phyloP scores from a whole-genome alignment of 768 basidiomycete species.

The Mycena galericulata region DNA sequence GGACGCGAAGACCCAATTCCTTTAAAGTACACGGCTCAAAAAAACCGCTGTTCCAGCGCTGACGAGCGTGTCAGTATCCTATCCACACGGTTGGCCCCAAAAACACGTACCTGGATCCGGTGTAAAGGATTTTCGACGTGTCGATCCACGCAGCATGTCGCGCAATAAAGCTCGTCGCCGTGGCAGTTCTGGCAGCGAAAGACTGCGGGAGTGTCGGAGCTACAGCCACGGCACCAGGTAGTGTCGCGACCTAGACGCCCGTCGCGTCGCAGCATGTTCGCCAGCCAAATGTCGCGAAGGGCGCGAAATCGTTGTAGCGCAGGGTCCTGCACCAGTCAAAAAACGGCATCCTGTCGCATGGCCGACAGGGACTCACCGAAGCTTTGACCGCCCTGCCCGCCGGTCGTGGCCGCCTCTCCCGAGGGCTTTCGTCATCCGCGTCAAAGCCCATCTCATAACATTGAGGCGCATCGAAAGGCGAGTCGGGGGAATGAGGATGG shows the following conservation, averaged over 20 bases:
- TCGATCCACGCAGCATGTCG: constrained; percentile 9
- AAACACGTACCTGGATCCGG: constrained; percentile 23
- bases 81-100: neutral
- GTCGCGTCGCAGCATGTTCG: neutral
- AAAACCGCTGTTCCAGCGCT: constrained; percentile 29
- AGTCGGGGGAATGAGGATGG: neutral
- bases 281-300: neutral
- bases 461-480: neutral
- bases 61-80: neutral
- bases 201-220: too few species aligned
- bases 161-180: constrained; percentile 23
- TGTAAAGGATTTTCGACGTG: constrained; percentile 28
- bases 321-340: neutral
- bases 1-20: constrained; percentile 37
- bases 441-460: constrained; percentile 4
- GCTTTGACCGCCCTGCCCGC: neutral
- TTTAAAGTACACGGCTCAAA: constrained; percentile 27
- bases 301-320: neutral
- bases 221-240: neutral
- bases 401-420: neutral
- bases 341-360: neutral
- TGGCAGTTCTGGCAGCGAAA: constrained; percentile 24
- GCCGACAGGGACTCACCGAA: neutral
- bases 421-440: neutral
- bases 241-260: neutral